Base-by-base conservation (phyloP, 345 rosid species). In the Linum usitatissimum region DNA sequence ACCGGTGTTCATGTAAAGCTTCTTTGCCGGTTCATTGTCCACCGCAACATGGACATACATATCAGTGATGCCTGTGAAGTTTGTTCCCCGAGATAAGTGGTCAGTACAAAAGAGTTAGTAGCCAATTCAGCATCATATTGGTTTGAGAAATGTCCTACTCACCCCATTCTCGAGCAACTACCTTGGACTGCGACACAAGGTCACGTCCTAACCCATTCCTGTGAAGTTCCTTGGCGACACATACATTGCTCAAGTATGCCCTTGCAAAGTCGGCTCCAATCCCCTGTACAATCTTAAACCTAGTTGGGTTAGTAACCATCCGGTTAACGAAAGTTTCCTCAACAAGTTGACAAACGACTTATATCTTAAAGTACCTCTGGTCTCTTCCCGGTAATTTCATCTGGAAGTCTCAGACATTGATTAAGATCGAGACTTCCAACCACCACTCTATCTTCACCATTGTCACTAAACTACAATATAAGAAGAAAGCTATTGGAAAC, bases 351-450 rank as follows among this genome's bases (percentile, higher is more conserved):
- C 34, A 6, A 55, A 30, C 4, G 1, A 0, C 38, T 13, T 23
- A 18, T 17, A 3, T 9, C n/a, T n/a, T 4, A 8, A 34, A 28
- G 30, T 76, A 89, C 94, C 95, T 87, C 79, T 55, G 97, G 96
- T 76, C 74, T 92, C 65, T 71, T 79, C 70, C 96, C 98, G 36
- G 82, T 66, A 12, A 89, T 92, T 80, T 92, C 98, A 66, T 84
- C 93, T 0, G 91, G 90, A 73, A 92, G 96, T 73, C 81, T 78
- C 23, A 81, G 71, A 68, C 97, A 87, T 67, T 81, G 89, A 77
- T 85, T 92, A 70, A 92, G 79, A 81, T 92, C 96, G 67, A 92
- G 97, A 71, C 83, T 80, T 38, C 93, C 94, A 60, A 92, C 88
- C 18, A 89, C 93, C 48, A 89, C 91, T 73, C 88, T 82, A 54